Conservation (phyloP, 176 grass and related monocot genomes). For the Avena eriantha region DNA sequence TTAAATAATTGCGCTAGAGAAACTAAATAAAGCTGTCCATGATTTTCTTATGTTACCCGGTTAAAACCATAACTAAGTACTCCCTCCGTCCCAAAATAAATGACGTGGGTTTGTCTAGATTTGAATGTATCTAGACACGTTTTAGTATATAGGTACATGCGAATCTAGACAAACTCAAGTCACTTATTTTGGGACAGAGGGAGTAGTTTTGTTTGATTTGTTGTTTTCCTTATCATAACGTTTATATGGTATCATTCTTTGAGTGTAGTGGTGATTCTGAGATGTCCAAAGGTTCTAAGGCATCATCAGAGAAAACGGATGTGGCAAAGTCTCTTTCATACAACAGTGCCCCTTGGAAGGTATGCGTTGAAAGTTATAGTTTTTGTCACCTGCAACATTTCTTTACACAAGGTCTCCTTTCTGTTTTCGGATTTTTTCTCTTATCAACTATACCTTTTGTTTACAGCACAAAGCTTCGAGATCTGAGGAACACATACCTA, state of each 20-base stretch:
- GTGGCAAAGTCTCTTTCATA: conserved; percentile 78
- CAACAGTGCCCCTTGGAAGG: conserved; percentile 67
- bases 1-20: background rate
- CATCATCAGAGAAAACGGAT: conserved; percentile 60
- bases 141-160: too few species aligned
- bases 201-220: conserved; percentile 15
- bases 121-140: too few species aligned
- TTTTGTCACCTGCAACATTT: conserved; percentile 33
- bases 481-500: conserved; percentile 61
- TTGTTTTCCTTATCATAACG: conserved; percentile 20
- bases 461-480: conserved; percentile 58
- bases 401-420: conserved; percentile 18
- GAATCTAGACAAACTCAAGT: too few species aligned
- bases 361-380: background rate
- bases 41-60: conserved; percentile 18
- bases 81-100: too few species aligned
- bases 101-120: too few species aligned
- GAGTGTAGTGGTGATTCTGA: conserved; percentile 67
- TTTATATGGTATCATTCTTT: conserved; percentile 28
- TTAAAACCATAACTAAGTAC: conserved; percentile 24
- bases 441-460: conserved; percentile 20
- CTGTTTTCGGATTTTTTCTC: background rate
- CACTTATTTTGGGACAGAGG: too few species aligned
- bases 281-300: conserved; percentile 50
- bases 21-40: background rate